These are phyloP conservation scores for Blastobotrys terrestris DNA, from an alignment of 805 yeast genomes.

Conservation along the genomic window DNA sequence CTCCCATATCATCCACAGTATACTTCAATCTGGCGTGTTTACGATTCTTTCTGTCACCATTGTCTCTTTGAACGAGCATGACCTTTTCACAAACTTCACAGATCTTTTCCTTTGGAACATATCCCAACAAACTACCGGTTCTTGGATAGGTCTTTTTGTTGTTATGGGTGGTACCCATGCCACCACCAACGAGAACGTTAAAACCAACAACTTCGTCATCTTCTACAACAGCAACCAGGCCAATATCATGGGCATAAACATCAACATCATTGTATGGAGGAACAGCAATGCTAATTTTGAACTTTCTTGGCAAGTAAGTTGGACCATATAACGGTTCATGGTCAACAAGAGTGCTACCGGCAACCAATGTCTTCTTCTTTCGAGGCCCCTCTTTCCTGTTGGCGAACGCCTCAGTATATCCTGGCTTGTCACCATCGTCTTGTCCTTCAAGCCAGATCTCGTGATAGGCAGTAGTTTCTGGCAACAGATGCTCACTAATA, in stretches of 20 bases:
- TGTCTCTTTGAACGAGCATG: constrained; percentile 89
- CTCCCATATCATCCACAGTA: constrained; percentile 91
- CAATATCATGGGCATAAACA: constrained; percentile 92
- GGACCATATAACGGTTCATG: constrained; percentile 85
- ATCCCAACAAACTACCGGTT: constrained; percentile 85
- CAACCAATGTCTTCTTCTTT: constrained; percentile 74
- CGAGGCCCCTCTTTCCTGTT: constrained; percentile 68
- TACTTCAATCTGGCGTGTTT: constrained; percentile 97
- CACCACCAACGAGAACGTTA: constrained; percentile 93
- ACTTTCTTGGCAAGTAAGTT: constrained; percentile 88
- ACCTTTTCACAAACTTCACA: constrained; percentile 81
- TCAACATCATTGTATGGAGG: constrained; percentile 97
- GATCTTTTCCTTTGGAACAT: constrained; percentile 57
- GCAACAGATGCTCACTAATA: constrained; percentile 78
- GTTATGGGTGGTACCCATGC: constrained; percentile 98
- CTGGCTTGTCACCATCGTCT: constrained; percentile 62
- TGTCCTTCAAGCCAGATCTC: constrained; percentile 93
- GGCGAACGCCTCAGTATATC: constrained; percentile 60
- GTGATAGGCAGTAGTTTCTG: constrained; percentile 90
- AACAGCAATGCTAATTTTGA: constrained; percentile 87
- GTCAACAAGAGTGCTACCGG: constrained; percentile 75
- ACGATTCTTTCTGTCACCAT: constrained; percentile 92
- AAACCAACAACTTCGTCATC: constrained; percentile 64
- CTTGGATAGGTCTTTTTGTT: constrained; percentile 95
- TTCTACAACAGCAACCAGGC: constrained; percentile 79